Evolutionary conservation across 164 flowering plant species (phyloP), one percentile per base, ranked within the genome.

Genomic region (Echeveria elegans): DNA sequence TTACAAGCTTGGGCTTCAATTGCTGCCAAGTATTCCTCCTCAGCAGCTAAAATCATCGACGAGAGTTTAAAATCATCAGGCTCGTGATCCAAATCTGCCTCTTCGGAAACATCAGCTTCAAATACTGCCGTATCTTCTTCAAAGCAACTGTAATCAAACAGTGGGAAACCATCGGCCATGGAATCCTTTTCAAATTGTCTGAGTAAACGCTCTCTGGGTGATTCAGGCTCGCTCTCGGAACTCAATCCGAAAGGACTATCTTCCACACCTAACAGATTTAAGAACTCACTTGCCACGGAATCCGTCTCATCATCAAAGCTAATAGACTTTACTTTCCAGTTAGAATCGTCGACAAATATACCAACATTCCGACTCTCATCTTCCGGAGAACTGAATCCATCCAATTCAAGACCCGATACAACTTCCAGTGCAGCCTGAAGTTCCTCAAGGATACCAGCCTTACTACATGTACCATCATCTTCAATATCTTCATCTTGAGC

Each of bases 111-210:
- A 62, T 31, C 73, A 77, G 72, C 75, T 78, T 74, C 70, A 74
- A n/a, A 48, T 77, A 71, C 80, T 71, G 23, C 31, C 66, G 70
- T 41, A 24, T 79, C 77, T 9, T 26, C 82, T 53, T 68, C 71
- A 10, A 64, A 75, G n/a, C 64, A 19, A 67, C 74, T 84, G 73
- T 79, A 81, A 82, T 77, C 84, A 67, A 91, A 83, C 45, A 85
- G 67, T 24, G 82, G 75, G 70, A 64, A 73, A n/a, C 89, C 87
- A 58, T 53, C 60, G 47, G 88, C 82, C 29, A 91, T 72, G 24
- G 87, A 48, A 26, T 95, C 99, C 78, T 83, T 82, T 75, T 95
- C 96, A 79, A 95, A 95, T 73, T 91, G 84, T 70, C 91, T 85
- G 69, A 85, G 78, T 14, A 95, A 77, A n/a, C 82, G 85, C 74